Evolutionary conservation across 2,329 filamentous ascomycete genomes (phyloP), one percentile per base, ranked within the genome.

Genomic region (Blastomyces parvus): DNA sequence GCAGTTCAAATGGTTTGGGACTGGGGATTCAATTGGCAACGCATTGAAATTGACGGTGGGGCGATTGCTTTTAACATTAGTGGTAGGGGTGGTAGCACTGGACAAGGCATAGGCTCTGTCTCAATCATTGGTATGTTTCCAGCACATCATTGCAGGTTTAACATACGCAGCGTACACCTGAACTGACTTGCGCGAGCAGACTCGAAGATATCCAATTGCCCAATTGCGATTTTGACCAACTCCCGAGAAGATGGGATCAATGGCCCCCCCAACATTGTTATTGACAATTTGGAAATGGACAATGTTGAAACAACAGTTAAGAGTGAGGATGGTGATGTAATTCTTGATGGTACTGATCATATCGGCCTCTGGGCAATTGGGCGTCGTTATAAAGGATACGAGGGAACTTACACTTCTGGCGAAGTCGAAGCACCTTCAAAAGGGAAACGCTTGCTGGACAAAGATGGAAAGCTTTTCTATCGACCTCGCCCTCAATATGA

Each of bases 271-370:
- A 63, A 63, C 19, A 63, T 63, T 52, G 62, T 83, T 14, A 58
- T 84, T 33, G 82, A 84, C 65, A 83, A 83, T 61, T 70, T 83
- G 36, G 69, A 73, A 19, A 70, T 84, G 22, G 74, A 72, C 44
- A 81, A 81, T 60, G 80, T 82, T 7, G 69, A 64, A 7, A 68
- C 70, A 17, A 77, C 74, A 30, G 70, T 79, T 14, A 68, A 73
- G 25, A 44, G 17, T 53, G 42, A 46, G 6, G 30, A 30, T 52
- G 62, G 62, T 13, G 57, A 63, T 27, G 48, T 57, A 4, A 44
- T 64, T 40, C 59, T 53, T 11, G 40, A 59, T 38, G 33, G 53
- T 8, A 44, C 55, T 55, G 42, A 53, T 19, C 30, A n/a, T 25
- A 19, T 63, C 22, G 27, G 22, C 22, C 56, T 60, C 14, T 63